Conservation (phyloP, 352 stramenopile genomes). For the Globisporangium radiosum region DNA sequence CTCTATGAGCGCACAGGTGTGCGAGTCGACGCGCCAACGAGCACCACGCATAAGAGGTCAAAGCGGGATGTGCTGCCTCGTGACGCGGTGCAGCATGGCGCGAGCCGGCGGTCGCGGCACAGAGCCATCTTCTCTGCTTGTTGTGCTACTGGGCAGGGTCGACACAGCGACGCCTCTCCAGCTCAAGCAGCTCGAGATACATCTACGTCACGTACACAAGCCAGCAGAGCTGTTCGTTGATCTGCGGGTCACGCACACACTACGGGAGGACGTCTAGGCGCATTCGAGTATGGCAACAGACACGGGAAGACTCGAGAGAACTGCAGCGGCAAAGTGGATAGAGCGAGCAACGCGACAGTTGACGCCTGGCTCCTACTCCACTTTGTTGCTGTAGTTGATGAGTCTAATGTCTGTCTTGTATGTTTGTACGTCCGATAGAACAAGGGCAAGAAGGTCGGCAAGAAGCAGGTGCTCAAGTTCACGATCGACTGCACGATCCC, state of each 20-base stretch:
- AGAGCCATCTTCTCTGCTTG: conserved; percentile 38
- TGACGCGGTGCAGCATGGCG: background rate
- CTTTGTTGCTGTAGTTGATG: background rate
- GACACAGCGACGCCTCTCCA: too few relatives aligned
- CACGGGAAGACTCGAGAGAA: background rate
- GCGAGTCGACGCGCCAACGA: background rate
- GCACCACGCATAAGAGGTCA: conserved; percentile 42
- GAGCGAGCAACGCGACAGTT: too few relatives aligned
- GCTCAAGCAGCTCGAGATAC: background rate
- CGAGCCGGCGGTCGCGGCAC: conserved; percentile 10
- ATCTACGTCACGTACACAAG: background rate
- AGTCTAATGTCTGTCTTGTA: conserved; percentile 8
- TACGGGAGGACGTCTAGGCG: too few relatives aligned
- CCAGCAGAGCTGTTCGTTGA: too few relatives aligned
- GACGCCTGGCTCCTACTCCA: background rate
- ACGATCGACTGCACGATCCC: conserved; percentile 94
- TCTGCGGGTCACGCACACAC: too few relatives aligned
- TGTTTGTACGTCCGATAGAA: conserved; percentile 19
- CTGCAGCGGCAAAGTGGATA: background rate
- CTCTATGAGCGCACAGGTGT: background rate
- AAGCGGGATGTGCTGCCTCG: conserved; percentile 10
- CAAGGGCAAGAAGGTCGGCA: conserved; percentile 85
- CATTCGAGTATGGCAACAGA: background rate
- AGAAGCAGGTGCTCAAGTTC: conserved; percentile 91
- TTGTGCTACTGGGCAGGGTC: conserved; percentile 15